A percentile compares a stretch with the other conserved stretches of the same genome.
These are phyloP conservation scores for Persicaria maculosa DNA, from an alignment of 148 eudicot genomes.

Conservation along the genomic window DNA sequence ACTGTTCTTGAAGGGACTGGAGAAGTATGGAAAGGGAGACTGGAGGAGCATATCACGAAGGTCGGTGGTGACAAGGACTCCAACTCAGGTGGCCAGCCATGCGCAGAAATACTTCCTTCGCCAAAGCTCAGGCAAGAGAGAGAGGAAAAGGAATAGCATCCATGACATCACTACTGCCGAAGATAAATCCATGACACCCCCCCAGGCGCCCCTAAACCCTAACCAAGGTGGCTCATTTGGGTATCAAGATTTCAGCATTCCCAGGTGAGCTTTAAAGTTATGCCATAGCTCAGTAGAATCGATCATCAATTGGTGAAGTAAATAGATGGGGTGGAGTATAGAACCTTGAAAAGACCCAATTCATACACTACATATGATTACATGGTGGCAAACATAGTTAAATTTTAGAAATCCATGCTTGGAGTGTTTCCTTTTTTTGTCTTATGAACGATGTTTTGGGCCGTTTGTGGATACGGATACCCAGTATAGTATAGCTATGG, in stretches of 20 bases:
- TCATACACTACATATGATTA: not conserved
- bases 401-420: not conserved
- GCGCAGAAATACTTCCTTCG: conserved; percentile 65
- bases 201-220: not conserved
- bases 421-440: not conserved
- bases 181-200: not conserved
- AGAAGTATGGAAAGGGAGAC: conserved; percentile 57
- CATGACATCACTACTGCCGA: conserved; percentile 55
- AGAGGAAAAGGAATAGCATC: conserved; percentile 64
- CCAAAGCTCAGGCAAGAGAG: conserved; percentile 49
- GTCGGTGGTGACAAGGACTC: conserved; percentile 56
- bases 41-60: conserved; percentile 73
- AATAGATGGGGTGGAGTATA: conserved; percentile 2
- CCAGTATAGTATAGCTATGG: not conserved
- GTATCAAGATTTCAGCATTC: conserved; percentile 1
- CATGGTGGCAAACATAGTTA: not conserved
- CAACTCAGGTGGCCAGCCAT: conserved; percentile 70
- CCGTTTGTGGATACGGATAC: not conserved
- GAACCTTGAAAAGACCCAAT: not conserved
- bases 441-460: not conserved
- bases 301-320: not conserved
- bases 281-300: not conserved
- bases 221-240: conserved; percentile 7
- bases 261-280: not conserved
- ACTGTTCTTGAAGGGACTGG: conserved; percentile 45